Evolutionary conservation across 768 basidiomycete genomes (phyloP), one percentile per base, ranked within the genome.

Genomic region (Coprinopsis strossmayeri): DNA sequence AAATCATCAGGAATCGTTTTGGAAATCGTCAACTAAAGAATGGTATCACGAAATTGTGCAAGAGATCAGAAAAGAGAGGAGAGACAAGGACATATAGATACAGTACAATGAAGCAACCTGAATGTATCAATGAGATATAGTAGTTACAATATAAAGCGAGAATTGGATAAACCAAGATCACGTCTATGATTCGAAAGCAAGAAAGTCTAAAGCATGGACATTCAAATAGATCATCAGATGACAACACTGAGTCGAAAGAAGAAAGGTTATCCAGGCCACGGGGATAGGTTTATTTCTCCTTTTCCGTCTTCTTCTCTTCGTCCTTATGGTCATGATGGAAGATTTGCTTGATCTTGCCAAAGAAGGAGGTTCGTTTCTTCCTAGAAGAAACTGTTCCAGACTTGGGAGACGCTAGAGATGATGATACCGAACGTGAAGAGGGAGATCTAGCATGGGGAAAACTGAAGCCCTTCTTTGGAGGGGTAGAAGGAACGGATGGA

Each of bases 311-410:
- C 53, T 56, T 59, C 53, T 67, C 34, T 21, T 45, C 27, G 25
- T 65, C 60, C 56, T 71, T 63, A n/a, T n/a, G n/a, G 41, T 70
- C 61, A 28, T 62, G 58, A 13, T 64, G 57, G 56, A 84, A 83
- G 4, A 81, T 57, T 34, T 69, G 58, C 57, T 77, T 82, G 45
- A 77, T 32, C 55, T 71, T 81, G 21, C 72, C 73, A 45, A 84
- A 70, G 25, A 83, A 58, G 13, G 81, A 81, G 4, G 63, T 59
- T 38, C 69, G 68, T 59, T 79, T 82, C 67, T 81, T 80, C 50
- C 72, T 45, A 15, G 51, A 52, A 24, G 45, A 49, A 5, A 24
- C 45, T n/a, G 50, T 42, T 18, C 64, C 67, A 47, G 65, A 63
- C 46, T 61, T 69, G 30, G 30, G n/a, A 7, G 72, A 69, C 30